Conservation (phyloP, 2,329 filamentous ascomycete genomes). For the Exophiala oligosperma region DNA sequence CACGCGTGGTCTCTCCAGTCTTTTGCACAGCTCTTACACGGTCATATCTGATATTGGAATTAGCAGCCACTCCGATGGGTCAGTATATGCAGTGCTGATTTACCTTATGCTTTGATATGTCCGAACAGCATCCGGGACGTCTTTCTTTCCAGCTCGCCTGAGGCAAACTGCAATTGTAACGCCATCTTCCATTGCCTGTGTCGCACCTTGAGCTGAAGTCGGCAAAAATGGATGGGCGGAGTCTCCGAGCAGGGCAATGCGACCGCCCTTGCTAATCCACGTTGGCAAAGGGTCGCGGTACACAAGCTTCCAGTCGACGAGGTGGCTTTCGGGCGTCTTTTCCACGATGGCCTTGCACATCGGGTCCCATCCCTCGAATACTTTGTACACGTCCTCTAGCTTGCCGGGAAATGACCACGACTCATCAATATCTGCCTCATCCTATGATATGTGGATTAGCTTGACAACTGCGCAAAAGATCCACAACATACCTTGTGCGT, state of each 20-base stretch:
- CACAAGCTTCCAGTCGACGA: conserved; percentile 26
- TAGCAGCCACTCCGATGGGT: neutral
- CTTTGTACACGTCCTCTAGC: conserved; percentile 52
- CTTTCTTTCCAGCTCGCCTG: conserved; percentile 26
- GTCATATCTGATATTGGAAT: conserved; percentile 23
- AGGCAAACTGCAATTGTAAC: conserved; percentile 49
- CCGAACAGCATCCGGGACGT: conserved; percentile 27
- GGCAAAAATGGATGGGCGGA: conserved; percentile 54
- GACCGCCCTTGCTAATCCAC: conserved; percentile 40
- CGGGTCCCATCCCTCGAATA: conserved; percentile 55
- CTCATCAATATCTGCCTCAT: conserved; percentile 53
- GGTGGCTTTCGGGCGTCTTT: conserved; percentile 25
- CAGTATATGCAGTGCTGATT: neutral
- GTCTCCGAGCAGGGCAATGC: conserved; percentile 52
- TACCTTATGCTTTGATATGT: conserved; percentile 25
- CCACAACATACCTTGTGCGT: conserved; percentile 21
- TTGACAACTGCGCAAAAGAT: neutral
- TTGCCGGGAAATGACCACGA: conserved; percentile 51
- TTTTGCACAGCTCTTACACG: conserved; percentile 28
- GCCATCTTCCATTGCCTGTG: conserved; percentile 53
- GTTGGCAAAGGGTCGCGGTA: conserved; percentile 26
- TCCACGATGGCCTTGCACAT: conserved; percentile 32
- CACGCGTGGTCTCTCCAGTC: conserved; percentile 29
- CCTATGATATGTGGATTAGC: conserved; percentile 27
- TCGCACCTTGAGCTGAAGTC: conserved; percentile 50